Base-by-base conservation (phyloP, 352 stramenopile genomes). In the Paralagenidium karlingii region DNA sequence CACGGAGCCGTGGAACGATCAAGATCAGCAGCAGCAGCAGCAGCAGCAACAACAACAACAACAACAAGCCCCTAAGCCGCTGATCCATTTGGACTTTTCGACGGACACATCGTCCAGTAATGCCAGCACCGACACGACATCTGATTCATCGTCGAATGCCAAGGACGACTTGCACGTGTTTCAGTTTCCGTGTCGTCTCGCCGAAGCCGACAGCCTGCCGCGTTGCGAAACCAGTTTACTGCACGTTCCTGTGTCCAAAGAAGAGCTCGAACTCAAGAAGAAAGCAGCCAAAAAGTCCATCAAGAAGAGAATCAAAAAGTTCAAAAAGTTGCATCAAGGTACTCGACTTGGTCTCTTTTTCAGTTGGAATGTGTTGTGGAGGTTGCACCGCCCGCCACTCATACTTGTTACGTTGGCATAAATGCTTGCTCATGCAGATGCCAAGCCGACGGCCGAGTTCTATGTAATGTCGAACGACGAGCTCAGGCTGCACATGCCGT, bases 281-380 rank as follows among this genome's bases (percentile, higher is more conserved):
- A 79, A 80, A 34, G 53, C 59, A 1, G 57, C 50, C 12, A 87
- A 88, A 48, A 91, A 91, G 21, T 53, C 62, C 11, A 60, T 91
- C 50, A 91, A 88, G 51, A 86, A 83, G 46, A 79, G 81, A 46
- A 86, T 91, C 55, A 91, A 91, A 43, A 86, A 81, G 51, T 83
- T 87, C 53, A 91, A 88, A 45, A 88, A 87, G 47, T 22, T 41
- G 3, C 61, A 67, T 8, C 54, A 55, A 24, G 66, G 68, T 77
- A 33, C 37, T 53, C 28, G 19, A 5, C 16, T n/a, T 26, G 9
- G 25, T 42, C 27, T 32, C 4, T 24, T 1, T 1, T 46, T 5
- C 24, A 22, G 32, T 3, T 5, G 1, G 30, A 0, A 12, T 29
- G 3, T 27, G n/a, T n/a, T n/a, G n/a, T n/a, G n/a, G n/a, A n/a